Percentiles rank a stretch among this genome's conserved stretches.
Conservation (phyloP, 495 filamentous ascomycete species). For the Xanthoparmelia taractica region DNA sequence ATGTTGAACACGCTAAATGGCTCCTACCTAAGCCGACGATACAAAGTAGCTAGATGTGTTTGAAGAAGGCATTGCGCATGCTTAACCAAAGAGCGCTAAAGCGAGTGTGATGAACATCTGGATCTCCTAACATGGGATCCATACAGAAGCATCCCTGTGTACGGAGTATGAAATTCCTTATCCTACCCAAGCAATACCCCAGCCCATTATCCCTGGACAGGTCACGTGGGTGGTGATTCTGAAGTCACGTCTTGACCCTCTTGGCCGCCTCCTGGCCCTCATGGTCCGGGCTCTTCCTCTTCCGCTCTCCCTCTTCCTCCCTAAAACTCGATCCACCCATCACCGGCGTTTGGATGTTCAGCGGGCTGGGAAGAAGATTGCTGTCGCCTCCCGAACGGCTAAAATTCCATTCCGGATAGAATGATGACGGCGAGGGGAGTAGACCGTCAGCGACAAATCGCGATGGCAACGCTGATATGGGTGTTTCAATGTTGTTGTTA, state of each 20-base stretch:
- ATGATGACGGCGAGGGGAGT: slow-evolving; percentile 78
- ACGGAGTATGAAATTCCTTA: neutral
- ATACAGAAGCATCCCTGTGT: slow-evolving; percentile 5
- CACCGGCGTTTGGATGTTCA: slow-evolving; percentile 86
- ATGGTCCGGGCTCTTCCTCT: slow-evolving; percentile 47
- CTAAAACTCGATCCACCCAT: slow-evolving; percentile 63
- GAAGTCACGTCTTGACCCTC: slow-evolving; percentile 41
- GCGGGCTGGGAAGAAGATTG: slow-evolving; percentile 80
- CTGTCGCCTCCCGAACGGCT: slow-evolving; percentile 55
- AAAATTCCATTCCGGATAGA: slow-evolving; percentile 88
- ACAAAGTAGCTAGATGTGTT: neutral
- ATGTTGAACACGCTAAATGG: neutral
- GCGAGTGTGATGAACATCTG: slow-evolving; percentile 15
- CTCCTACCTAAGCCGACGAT: neutral
- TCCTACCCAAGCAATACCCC: neutral
- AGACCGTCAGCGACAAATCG: slow-evolving; percentile 79
- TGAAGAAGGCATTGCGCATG: slow-evolving; percentile 4
- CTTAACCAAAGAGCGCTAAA: slow-evolving; percentile 8
- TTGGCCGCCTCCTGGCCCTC: slow-evolving; percentile 39
- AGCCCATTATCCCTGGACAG: no score
- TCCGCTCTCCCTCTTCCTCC: slow-evolving; percentile 46
- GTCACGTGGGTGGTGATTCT: slow-evolving; percentile 4
- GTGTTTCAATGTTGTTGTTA: slow-evolving; percentile 81
- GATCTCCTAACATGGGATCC: slow-evolving; percentile 7
- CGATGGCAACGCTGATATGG: slow-evolving; percentile 92